Evolutionary conservation across 2,329 filamentous ascomycete genomes (phyloP), one percentile per base, ranked within the genome.

Genomic region (Paradendryphiella salina): DNA sequence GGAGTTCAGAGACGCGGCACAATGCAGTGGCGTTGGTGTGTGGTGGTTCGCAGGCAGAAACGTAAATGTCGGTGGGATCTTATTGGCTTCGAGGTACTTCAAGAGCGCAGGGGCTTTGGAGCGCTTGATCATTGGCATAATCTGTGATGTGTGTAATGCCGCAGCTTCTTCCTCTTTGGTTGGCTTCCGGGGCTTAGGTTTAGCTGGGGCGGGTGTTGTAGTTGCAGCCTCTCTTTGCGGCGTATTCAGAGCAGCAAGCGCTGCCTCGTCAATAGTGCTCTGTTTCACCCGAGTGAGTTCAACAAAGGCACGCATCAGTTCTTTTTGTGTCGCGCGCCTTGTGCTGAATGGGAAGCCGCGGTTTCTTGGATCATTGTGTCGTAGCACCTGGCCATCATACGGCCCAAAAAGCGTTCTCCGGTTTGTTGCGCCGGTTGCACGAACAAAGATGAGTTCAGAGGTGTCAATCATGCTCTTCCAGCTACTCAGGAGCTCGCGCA

Each of bases 301-400:
- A 56, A 96, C 88, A 65, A 96, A 99, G 0, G 88, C 88, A 32
- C 93, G 85, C 88, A 97, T 94, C 0, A 99, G 84, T 73, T 99
- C 94, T 39, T 88, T 89, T 67, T 97, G 92, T 0, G 94, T 99
- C 0, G 94, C 90, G 50, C 94, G 82, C 10, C 91, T 83, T 7
- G 94, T 99, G 71, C 83, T 96, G 72, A 99, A 99, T 0, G 94
- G 94, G 57, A 99, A 96, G 0, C 89, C 87, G 48, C 94, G 82
- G 64, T 96, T 80, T 29, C 94, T 81, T 1, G 85, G 78, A 66
- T 99, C 94, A 54, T 90, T 90, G 9, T 85, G 82, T 50, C 81
- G 85, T 46, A 99, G 74, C 1, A 96, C 85, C 67, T 96, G 91
- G 1, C 85, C 89, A 2, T 97, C 92, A 65, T 97, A 96, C 0